Conservation (phyloP, 1,284 basidiomycete genomes). For the Pulveroboletus sp. region DNA sequence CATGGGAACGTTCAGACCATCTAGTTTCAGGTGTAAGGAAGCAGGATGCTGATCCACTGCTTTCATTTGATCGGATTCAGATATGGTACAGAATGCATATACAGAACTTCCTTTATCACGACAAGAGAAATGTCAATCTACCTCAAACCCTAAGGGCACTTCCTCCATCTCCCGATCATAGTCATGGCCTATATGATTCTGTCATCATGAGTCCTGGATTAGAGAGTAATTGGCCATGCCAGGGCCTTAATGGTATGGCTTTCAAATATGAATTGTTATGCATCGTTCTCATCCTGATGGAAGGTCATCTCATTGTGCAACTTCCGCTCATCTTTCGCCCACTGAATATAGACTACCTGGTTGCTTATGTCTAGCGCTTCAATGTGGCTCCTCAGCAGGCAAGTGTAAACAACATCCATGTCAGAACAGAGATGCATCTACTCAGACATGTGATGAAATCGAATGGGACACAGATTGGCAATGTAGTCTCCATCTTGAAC, state of each 20-base stretch:
- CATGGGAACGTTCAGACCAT: background rate
- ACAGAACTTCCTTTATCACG: background rate
- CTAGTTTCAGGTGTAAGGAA: background rate
- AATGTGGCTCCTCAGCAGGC: background rate
- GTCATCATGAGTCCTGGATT: background rate
- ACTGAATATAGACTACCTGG: background rate
- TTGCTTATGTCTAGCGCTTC: background rate
- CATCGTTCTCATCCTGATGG: background rate
- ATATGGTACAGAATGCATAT: slow-evolving; percentile 6
- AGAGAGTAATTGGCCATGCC: background rate
- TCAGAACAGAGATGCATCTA: background rate
- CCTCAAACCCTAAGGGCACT: background rate
- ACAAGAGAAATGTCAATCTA: background rate
- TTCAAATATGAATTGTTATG: background rate
- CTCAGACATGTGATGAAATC: background rate
- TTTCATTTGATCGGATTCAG: slow-evolving; percentile 1
- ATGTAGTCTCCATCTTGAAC: background rate
- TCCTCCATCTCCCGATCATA: background rate
- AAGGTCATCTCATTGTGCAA: slow-evolving; percentile 7
- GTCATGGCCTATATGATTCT: background rate
- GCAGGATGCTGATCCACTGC: background rate
- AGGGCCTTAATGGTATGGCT: background rate
- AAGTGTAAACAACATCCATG: background rate
- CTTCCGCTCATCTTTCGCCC: background rate
- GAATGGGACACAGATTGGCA: background rate